phyloP scores from a whole-genome alignment of 2,329 filamentous ascomycete species.

The Fusarium poae region DNA sequence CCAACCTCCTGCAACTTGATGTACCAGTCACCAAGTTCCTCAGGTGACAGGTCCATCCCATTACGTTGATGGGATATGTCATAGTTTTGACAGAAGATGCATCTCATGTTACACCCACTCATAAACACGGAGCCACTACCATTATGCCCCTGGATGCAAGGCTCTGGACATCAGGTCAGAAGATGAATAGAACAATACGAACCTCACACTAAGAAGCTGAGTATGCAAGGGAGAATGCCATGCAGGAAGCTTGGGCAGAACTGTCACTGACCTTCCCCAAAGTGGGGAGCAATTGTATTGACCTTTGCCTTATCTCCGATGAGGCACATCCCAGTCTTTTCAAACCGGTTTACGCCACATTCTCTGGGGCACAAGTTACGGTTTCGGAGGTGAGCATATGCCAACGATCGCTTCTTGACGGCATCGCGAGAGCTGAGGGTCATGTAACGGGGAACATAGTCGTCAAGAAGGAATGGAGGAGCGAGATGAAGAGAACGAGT shows the following conservation, averaged over 20 bases:
- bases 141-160: slow-evolving; percentile 85
- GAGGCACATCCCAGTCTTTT: slow-evolving; percentile 82
- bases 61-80: slow-evolving; percentile 87
- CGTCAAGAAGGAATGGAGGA: slow-evolving; percentile 77
- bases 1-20: slow-evolving; percentile 84
- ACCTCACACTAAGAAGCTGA: slow-evolving; percentile 1
- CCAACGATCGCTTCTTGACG: slow-evolving; percentile 77
- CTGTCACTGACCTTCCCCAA: slow-evolving; percentile 73
- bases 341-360: slow-evolving; percentile 84
- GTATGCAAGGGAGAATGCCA: slow-evolving; percentile 27
- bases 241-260: slow-evolving; percentile 8
- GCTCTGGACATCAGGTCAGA: slow-evolving; percentile 63
- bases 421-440: slow-evolving; percentile 75
- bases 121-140: slow-evolving; percentile 87
- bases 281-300: slow-evolving; percentile 87
- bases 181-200: slow-evolving; percentile 4
- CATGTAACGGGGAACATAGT: slow-evolving; percentile 80
- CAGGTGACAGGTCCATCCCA: slow-evolving; percentile 81
- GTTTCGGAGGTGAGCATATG: slow-evolving; percentile 80
- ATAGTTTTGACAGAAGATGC: slow-evolving; percentile 84
- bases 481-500: slow-evolving; percentile 63
- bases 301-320: slow-evolving; percentile 83
- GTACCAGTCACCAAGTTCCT: slow-evolving; percentile 85
- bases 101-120: slow-evolving; percentile 79
- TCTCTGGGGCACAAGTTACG: slow-evolving; percentile 85